phyloP scores from a whole-genome alignment of 257 asterid species.

The Przewalskia tangutica region DNA sequence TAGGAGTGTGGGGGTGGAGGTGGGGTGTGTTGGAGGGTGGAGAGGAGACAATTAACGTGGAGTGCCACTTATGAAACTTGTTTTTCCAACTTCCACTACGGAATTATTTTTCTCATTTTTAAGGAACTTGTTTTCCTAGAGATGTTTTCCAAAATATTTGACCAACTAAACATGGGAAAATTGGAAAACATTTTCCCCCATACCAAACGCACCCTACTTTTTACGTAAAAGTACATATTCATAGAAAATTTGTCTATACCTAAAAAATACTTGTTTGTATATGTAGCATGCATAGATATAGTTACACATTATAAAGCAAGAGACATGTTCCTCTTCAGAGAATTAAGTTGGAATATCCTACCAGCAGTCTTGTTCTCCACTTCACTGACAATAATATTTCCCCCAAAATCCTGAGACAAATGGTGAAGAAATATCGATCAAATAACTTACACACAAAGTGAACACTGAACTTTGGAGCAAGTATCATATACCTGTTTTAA shows the following conservation, averaged over 20 bases:
- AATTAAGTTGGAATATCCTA: constrained; percentile 24
- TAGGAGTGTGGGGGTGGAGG: not conserved
- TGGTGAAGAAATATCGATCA: constrained; percentile 12
- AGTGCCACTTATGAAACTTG: not conserved
- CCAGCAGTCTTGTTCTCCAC: constrained; percentile 41
- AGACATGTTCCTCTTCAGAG: constrained; percentile 3
- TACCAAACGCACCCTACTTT: not conserved
- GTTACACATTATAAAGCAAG: not conserved
- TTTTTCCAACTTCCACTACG: not conserved
- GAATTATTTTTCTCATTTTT: not conserved
- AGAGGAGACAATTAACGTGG: not conserved
- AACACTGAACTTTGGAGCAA: not conserved
- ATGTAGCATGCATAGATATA: not conserved
- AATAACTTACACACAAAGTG: constrained; percentile 4
- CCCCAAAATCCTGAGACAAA: constrained; percentile 44
- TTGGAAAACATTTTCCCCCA: not conserved
- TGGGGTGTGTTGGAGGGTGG: not conserved
- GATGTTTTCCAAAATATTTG: not conserved
- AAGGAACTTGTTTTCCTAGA: not conserved
- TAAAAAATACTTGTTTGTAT: not conserved
- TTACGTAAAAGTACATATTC: not conserved
- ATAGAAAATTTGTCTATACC: not conserved
- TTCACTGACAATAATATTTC: constrained; percentile 22
- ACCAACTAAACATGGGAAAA: not conserved
- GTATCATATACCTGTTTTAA: not conserved